These are phyloP conservation scores for Eutrema heterophyllum DNA, from an alignment of 345 rosid genomes.

Conservation along the genomic window DNA sequence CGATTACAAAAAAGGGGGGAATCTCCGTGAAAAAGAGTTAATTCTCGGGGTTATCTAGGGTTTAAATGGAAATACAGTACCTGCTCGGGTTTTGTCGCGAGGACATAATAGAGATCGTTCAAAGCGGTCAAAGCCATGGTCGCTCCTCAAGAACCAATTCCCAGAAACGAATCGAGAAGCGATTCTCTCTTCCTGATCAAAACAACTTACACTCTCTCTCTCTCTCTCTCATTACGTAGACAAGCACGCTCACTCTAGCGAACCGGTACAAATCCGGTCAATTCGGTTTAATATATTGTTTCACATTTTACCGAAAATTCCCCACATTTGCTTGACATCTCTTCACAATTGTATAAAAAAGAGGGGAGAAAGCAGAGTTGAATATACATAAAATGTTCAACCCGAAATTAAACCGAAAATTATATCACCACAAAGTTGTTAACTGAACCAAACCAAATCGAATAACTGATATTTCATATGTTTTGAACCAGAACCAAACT, in stretches of 20 bases:
- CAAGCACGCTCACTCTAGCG: background rate
- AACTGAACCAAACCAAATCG: background rate
- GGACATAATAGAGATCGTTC: conserved; percentile 14
- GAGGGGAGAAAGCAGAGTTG: background rate
- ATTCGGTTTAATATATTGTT: background rate
- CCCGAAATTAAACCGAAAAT: background rate
- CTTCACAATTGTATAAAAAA: background rate
- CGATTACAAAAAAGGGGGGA: background rate
- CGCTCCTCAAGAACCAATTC: background rate
- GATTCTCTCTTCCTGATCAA: background rate
- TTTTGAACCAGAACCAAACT: background rate
- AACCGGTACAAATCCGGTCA: conserved; percentile 2
- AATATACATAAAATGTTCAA: background rate
- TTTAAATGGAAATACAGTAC: conserved; percentile 1
- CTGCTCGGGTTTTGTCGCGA: conserved; percentile 21
- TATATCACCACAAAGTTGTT: no score
- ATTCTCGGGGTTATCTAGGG: background rate
- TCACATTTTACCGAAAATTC: background rate
- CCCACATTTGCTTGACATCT: background rate
- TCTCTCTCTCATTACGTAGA: background rate
- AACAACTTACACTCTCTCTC: background rate
- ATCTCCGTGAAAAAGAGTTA: background rate
- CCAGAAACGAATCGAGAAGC: conserved; percentile 12
- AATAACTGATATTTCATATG: no score
- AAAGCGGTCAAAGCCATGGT: conserved; percentile 24